These are phyloP conservation scores for Trametes hirsuta DNA, from an alignment of 1,284 basidiomycete genomes.

Conservation along the genomic window DNA sequence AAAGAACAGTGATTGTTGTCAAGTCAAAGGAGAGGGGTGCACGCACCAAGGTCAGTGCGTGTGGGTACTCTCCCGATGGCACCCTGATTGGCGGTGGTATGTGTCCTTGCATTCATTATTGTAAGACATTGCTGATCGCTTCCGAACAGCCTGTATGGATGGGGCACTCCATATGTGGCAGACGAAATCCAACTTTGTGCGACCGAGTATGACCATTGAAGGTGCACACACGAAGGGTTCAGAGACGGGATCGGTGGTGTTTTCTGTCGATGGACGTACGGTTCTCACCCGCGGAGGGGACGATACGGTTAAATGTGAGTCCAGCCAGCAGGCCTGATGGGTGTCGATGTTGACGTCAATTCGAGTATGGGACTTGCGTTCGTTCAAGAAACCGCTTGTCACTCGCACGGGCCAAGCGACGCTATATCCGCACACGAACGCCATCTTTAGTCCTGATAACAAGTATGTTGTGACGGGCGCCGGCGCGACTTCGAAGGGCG, in stretches of 20 bases:
- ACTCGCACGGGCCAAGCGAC: constrained; percentile 69
- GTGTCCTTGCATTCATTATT: constrained; percentile 31
- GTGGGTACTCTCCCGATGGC: constrained; percentile 87
- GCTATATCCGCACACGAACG: constrained; percentile 88
- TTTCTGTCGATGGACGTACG: constrained; percentile 82
- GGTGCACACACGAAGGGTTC: constrained; percentile 84
- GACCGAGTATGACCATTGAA: constrained; percentile 86
- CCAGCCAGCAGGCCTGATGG: constrained; percentile 2
- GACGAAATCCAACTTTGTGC: constrained; percentile 87
- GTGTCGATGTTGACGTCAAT: constrained; percentile 8
- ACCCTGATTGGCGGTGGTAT: constrained; percentile 84
- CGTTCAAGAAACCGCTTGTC: constrained; percentile 85
- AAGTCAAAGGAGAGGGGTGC: constrained; percentile 97
- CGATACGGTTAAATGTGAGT: constrained; percentile 91
- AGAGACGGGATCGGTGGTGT: constrained; percentile 84
- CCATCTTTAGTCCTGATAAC: constrained; percentile 92
- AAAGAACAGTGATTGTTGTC: constrained; percentile 93
- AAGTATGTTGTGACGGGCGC: constrained; percentile 85
- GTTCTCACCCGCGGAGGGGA: constrained; percentile 90
- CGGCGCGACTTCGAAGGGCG: constrained; percentile 64
- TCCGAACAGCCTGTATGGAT: constrained; percentile 75
- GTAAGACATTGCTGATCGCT: constrained; percentile 6
- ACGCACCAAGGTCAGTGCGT: constrained; percentile 88
- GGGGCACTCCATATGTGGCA: constrained; percentile 95
- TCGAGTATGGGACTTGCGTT: constrained; percentile 91